Percentiles rank a stretch among this genome's conserved stretches.
Conservation (phyloP, 2,329 filamentous ascomycete genomes). For the Apiospora saccharicola region DNA sequence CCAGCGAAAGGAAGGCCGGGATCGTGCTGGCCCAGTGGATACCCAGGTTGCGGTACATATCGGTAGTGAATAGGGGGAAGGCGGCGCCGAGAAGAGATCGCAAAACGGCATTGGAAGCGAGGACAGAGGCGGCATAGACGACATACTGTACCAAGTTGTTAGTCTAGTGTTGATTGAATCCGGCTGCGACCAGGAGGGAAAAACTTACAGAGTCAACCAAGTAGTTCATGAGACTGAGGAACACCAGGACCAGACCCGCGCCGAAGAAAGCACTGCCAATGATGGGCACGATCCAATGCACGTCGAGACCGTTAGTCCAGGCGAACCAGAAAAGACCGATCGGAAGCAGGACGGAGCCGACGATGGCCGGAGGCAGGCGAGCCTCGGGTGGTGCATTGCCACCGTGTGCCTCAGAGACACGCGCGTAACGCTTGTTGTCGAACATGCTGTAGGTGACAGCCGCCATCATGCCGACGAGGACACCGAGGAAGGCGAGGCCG, state of each 20-base stretch:
- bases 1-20: conserved; percentile 63
- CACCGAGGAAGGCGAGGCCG: conserved; percentile 72
- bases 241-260: conserved; percentile 58
- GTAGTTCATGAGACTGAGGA: conserved; percentile 64
- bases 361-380: conserved; percentile 66
- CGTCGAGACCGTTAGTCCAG: conserved; percentile 65
- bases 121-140: conserved; percentile 77
- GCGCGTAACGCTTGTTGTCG: conserved; percentile 63
- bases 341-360: conserved; percentile 69
- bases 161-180: not conserved
- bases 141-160: conserved; percentile 54
- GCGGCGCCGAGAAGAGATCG: conserved; percentile 75
- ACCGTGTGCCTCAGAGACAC: conserved; percentile 49
- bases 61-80: conserved; percentile 74
- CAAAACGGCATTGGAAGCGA: conserved; percentile 76
- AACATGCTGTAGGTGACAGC: conserved; percentile 63
- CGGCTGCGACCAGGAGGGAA: conserved; percentile 23
- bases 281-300: conserved; percentile 61
- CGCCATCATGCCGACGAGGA: conserved; percentile 70
- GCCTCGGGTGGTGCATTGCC: conserved; percentile 72
- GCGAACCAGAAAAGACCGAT: conserved; percentile 73
- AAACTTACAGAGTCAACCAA: conserved; percentile 59
- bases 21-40: conserved; percentile 66
- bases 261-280: conserved; percentile 46
- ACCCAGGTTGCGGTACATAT: conserved; percentile 52